phyloP scores from a whole-genome alignment of 495 filamentous ascomycete species.

The Oidiodendron maius region DNA sequence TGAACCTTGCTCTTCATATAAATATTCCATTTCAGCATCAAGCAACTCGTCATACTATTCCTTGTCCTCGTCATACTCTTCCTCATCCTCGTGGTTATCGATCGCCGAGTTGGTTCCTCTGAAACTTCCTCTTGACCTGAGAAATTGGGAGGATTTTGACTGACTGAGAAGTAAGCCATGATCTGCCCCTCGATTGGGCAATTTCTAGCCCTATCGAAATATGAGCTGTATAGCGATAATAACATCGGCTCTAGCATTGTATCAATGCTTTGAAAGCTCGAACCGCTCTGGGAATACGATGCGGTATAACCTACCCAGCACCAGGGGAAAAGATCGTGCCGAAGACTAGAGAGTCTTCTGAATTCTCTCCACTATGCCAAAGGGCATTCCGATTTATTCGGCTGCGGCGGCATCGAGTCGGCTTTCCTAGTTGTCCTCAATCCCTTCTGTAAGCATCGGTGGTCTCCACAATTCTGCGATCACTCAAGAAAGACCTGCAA shows the following conservation, averaged over 20 bases:
- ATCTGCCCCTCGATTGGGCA: not conserved
- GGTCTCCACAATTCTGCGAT: not conserved
- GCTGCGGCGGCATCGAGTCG: not conserved
- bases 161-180: not conserved
- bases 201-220: not conserved
- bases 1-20: no score
- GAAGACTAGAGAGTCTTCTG: not conserved
- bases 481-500: constrained; percentile 2
- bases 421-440: constrained; percentile 1
- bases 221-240: constrained; percentile 4
- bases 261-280: not conserved
- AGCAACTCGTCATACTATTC: no score
- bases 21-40: no score
- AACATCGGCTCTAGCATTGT: constrained; percentile 6
- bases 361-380: constrained; percentile 1
- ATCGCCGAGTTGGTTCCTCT: no score
- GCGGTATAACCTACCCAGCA: constrained; percentile 3
- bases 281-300: constrained; percentile 3
- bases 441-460: not conserved
- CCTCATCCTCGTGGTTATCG: no score
- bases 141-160: no score
- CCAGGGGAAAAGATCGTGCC: not conserved
- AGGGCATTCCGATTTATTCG: not conserved
- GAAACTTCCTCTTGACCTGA: no score
- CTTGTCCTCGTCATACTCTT: no score